Percentiles rank a stretch among this genome's conserved stretches.
Evolutionary conservation across 352 stramenopile species (phyloP).

Genomic region (Pythium myriotylum): DNA sequence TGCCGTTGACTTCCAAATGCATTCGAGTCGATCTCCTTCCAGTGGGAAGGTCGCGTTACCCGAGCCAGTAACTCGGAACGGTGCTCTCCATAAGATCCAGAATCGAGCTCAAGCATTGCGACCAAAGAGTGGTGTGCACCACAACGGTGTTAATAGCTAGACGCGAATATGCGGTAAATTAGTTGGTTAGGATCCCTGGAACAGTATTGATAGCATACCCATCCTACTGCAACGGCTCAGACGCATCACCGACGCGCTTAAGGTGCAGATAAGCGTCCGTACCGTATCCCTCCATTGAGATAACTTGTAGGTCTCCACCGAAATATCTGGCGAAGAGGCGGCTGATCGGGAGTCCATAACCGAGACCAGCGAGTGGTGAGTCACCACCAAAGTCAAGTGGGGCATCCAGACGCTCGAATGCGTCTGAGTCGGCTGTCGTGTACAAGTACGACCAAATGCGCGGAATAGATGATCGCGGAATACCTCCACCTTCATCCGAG

Average conservation of each 20-base stretch:
- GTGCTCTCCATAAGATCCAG: conserved; percentile 52
- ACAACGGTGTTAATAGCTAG: not conserved
- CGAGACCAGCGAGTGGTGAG: conserved; percentile 93
- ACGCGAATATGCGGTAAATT: conserved; percentile 18
- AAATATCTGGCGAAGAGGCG: conserved; percentile 99
- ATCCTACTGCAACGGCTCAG: conserved; percentile 78
- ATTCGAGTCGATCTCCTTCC: conserved; percentile 11
- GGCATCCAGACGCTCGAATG: conserved; percentile 89
- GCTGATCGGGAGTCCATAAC: conserved; percentile 96
- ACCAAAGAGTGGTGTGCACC: conserved; percentile 44
- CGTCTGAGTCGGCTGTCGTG: conserved; percentile 97
- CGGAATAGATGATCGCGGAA: conserved; percentile 97
- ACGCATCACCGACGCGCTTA: conserved; percentile 90
- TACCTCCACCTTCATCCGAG: conserved; percentile 99
- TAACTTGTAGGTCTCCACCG: conserved; percentile 98
- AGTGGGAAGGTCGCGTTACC: not conserved
- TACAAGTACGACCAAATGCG: conserved; percentile 99
- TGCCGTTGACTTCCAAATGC: conserved; percentile 23
- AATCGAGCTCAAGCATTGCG: conserved; percentile 56
- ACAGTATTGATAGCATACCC: conserved; percentile 4
- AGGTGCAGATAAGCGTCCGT: conserved; percentile 97
- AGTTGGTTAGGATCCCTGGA: conserved; percentile 14
- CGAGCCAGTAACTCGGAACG: conserved; percentile 24
- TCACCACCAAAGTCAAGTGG: conserved; percentile 88
- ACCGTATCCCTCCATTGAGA: conserved; percentile 99